Conservation (phyloP, 257 asterid genomes). For the Cinchona pubescens region DNA sequence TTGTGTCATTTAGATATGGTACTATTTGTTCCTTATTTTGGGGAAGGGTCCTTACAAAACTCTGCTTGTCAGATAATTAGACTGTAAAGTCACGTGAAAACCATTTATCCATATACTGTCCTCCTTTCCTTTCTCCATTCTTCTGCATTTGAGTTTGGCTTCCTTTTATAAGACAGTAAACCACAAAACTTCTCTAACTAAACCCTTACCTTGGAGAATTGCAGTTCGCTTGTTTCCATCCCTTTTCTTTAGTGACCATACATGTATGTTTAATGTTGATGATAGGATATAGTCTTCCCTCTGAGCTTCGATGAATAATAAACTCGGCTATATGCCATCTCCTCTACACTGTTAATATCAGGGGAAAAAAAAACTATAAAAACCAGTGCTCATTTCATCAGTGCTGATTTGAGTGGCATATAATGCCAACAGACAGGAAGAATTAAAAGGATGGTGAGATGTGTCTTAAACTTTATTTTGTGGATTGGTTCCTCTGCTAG, state of each 20-base stretch:
- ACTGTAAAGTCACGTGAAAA: neutral
- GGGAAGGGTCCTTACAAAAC: neutral
- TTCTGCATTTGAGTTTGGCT: neutral
- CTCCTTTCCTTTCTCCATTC: neutral
- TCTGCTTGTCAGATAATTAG: neutral
- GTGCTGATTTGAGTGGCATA: too few species aligned
- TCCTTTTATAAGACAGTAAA: neutral
- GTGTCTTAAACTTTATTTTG: too few species aligned
- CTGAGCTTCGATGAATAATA: neutral
- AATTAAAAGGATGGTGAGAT: too few species aligned
- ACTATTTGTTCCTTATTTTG: neutral
- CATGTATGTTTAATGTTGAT: neutral
- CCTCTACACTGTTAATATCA: neutral
- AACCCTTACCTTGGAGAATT: neutral
- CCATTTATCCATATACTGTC: neutral
- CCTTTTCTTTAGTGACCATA: neutral
- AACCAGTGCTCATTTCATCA: neutral
- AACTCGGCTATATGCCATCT: neutral
- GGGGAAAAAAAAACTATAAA: neutral
- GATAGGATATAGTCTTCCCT: neutral
- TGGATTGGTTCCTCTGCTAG: neutral
- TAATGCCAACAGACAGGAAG: neutral
- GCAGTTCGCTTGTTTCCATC: neutral
- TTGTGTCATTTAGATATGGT: neutral
- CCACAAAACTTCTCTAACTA: neutral